Conservation (phyloP, 163 green algal genomes). For the Chloromonas sp. region DNA sequence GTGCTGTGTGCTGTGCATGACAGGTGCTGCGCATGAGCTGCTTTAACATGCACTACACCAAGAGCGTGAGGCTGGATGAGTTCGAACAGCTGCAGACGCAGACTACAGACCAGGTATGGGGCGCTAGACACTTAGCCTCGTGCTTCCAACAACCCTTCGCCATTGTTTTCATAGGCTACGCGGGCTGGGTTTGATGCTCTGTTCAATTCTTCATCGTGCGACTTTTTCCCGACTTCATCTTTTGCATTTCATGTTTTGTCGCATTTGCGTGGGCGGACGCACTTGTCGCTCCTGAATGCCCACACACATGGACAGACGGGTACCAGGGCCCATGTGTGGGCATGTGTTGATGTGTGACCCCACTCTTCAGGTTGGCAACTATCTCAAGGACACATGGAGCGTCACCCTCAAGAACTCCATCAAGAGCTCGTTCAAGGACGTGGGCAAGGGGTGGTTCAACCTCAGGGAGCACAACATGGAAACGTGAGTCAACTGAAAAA, state of each 20-base stretch:
- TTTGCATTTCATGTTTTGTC: too few relatives aligned
- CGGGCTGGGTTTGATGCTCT: too few relatives aligned
- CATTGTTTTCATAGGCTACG: too few relatives aligned
- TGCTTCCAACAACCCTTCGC: too few relatives aligned
- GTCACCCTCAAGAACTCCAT: conserved; percentile 50
- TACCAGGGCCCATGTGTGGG: too few relatives aligned
- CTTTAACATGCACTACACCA: conserved; percentile 62
- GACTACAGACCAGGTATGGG: conserved; percentile 37
- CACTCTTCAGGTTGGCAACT: conserved; percentile 37
- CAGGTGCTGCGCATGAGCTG: conserved; percentile 56
- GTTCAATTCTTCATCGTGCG: too few relatives aligned
- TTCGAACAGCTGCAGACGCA: conserved; percentile 71
- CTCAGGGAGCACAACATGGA: conserved; percentile 65
- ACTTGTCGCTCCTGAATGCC: too few relatives aligned
- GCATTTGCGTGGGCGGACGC: too few relatives aligned
- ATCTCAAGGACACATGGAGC: conserved; percentile 67
- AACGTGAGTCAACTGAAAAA: conserved; percentile 26
- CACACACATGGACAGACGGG: too few relatives aligned
- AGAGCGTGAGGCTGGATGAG: conserved; percentile 66
- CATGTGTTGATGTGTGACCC: too few relatives aligned
- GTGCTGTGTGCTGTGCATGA: neutral
- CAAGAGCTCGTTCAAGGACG: conserved; percentile 62
- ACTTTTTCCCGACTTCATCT: too few relatives aligned
- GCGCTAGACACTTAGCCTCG: too few relatives aligned
- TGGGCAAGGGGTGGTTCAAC: conserved; percentile 84